Evolutionary conservation across 2,329 filamentous ascomycete species (phyloP).

Genomic region (Aspergillus arachidicola): DNA sequence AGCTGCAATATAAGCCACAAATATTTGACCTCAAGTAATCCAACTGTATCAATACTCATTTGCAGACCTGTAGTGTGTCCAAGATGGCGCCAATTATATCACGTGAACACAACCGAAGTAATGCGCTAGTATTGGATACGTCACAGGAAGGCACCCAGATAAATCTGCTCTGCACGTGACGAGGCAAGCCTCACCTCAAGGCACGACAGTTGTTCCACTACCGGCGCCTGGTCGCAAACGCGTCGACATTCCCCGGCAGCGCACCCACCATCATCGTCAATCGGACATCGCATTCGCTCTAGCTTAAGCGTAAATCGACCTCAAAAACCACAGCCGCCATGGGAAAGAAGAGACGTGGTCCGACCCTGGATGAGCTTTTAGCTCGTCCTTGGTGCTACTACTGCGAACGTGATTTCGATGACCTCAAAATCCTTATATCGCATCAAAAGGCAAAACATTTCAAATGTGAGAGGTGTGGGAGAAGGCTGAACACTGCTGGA

Average conservation of each 20-base stretch:
- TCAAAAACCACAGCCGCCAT: constrained; percentile 50
- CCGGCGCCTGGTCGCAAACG: neutral
- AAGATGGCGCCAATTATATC: neutral
- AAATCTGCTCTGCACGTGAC: constrained; percentile 1
- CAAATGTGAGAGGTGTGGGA: constrained; percentile 89
- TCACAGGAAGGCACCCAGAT: neutral
- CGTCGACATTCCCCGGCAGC: neutral
- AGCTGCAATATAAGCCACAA: no score
- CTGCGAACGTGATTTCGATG: constrained; percentile 98
- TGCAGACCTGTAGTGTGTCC: no score
- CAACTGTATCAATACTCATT: no score
- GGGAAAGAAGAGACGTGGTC: constrained; percentile 89
- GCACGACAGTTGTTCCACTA: neutral
- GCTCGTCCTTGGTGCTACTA: constrained; percentile 96
- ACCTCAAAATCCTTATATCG: constrained; percentile 91
- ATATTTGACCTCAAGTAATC: no score
- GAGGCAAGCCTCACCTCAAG: neutral
- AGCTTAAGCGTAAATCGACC: neutral
- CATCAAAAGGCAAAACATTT: constrained; percentile 99
- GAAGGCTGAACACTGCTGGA: constrained; percentile 90
- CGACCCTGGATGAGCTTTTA: constrained; percentile 85
- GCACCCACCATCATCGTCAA: neutral
- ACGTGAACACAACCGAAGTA: neutral
- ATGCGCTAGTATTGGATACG: neutral
- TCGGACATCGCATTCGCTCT: neutral